These are phyloP conservation scores for Ormosia semicastrata DNA, from an alignment of 306 rosid species.

Conservation along the genomic window DNA sequence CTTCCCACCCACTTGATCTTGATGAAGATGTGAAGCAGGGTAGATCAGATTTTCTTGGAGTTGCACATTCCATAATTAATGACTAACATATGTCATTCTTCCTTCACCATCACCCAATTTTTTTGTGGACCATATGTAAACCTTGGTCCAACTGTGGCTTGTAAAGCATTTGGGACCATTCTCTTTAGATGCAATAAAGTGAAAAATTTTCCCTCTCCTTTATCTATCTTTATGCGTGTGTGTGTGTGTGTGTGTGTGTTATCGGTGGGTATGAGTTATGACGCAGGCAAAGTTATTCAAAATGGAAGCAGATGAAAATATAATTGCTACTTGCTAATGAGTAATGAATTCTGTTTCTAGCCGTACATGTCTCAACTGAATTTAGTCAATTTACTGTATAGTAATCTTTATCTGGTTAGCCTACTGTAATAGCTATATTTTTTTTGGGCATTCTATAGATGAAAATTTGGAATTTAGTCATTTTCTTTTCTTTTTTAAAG, in stretches of 20 bases:
- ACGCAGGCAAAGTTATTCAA: not conserved
- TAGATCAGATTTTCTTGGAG: constrained; percentile 16
- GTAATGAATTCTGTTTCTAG: not conserved
- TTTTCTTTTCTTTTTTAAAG: not conserved
- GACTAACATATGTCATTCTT: constrained; percentile 30
- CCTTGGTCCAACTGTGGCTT: constrained; percentile 32
- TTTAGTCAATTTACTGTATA: not conserved
- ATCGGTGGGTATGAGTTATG: not conserved
- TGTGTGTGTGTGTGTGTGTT: not conserved
- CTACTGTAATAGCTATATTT: not conserved
- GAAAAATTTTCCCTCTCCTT: not conserved
- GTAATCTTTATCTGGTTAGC: not conserved
- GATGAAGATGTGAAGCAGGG: not conserved
- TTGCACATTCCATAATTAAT: not conserved
- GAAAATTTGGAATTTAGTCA: too few species aligned
- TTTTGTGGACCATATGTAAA: constrained; percentile 29
- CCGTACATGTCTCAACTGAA: not conserved
- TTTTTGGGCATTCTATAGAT: too few species aligned
- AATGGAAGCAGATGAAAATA: not conserved
- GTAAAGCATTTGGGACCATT: constrained; percentile 12
- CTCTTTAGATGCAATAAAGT: constrained; percentile 28
- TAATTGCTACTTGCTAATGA: not conserved
- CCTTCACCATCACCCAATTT: constrained; percentile 18
- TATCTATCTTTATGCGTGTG: too few species aligned
- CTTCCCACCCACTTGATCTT: constrained; percentile 65